Evolutionary conservation across 1,284 basidiomycete species (phyloP).

Genomic region (Chalciporus sp.): DNA sequence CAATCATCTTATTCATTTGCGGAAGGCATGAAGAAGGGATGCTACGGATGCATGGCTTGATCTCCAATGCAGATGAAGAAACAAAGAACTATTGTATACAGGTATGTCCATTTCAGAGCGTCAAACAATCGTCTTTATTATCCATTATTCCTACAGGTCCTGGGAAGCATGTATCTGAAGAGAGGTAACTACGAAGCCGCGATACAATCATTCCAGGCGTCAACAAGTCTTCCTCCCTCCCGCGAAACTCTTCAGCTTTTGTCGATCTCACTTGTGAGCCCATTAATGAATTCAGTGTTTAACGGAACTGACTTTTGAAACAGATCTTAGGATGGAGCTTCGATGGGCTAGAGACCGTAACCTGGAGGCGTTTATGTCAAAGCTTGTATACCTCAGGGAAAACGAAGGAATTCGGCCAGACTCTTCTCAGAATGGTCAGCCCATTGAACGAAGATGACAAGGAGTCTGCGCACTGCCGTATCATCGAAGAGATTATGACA

Average conservation of each 20-base stretch:
- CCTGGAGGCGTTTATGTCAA: not conserved
- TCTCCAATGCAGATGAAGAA: not conserved
- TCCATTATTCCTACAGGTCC: not conserved
- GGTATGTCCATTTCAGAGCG: not conserved
- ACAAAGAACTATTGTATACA: not conserved
- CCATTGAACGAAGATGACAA: not conserved
- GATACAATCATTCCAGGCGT: not conserved
- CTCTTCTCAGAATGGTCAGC: not conserved
- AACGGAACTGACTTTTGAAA: not conserved
- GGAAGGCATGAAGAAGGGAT: not conserved
- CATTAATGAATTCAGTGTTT: not conserved
- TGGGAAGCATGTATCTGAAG: not conserved
- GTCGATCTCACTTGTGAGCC: not conserved
- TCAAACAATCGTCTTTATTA: not conserved
- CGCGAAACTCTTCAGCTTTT: not conserved
- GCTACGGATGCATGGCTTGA: not conserved
- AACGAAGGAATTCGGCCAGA: not conserved
- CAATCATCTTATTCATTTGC: not conserved
- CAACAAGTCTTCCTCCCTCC: not conserved
- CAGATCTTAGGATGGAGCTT: not conserved
- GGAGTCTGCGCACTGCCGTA: not conserved
- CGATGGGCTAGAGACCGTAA: not conserved
- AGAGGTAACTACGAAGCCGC: not conserved
- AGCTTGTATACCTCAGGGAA: not conserved
- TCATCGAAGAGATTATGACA: constrained; percentile 8